phyloP scores from a whole-genome alignment of 176 grass and related monocot species.

The Thalia dealbata region DNA sequence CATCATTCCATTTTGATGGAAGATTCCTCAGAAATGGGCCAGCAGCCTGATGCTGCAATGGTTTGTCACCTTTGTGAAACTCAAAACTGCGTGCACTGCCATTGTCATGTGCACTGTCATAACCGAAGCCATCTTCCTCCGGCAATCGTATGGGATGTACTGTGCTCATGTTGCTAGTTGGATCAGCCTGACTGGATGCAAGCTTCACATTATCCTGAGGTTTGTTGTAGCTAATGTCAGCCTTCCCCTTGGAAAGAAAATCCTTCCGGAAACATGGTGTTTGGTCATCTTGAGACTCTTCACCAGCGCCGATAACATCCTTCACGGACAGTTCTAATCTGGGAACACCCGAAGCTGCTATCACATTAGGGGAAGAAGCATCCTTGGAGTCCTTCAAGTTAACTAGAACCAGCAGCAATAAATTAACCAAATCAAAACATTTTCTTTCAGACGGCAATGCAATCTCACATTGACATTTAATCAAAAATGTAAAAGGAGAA shows the following conservation, averaged over 20 bases:
- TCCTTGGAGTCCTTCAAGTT: slow-evolving; percentile 9
- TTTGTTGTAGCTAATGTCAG: not conserved
- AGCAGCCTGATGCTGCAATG: slow-evolving; percentile 18
- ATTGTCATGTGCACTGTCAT: slow-evolving; percentile 36
- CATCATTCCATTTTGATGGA: slow-evolving; percentile 98
- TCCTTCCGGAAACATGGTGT: slow-evolving; percentile 7
- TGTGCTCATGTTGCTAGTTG: slow-evolving; percentile 9
- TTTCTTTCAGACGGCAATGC: not conserved
- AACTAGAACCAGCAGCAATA: slow-evolving; percentile 10
- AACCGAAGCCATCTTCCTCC: slow-evolving; percentile 23
- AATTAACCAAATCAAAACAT: slow-evolving; percentile 5
- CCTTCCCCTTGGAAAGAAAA: slow-evolving; percentile 4
- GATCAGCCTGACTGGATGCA: not conserved
- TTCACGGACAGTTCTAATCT: slow-evolving; percentile 17
- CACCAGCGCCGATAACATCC: not conserved
- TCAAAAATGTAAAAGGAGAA: not conserved
- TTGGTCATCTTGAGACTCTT: not conserved
- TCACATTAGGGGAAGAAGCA: slow-evolving; percentile 8
- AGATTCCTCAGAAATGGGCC: slow-evolving; percentile 50
- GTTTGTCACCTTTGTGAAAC: slow-evolving; percentile 49
- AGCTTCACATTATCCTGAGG: not conserved
- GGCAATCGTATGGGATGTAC: slow-evolving; percentile 1
- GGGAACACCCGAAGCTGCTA: slow-evolving; percentile 25
- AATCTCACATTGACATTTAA: not conserved
- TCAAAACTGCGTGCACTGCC: slow-evolving; percentile 40